phyloP scores from a whole-genome alignment of 1,139 yeast species.

The Taiozyma sp. region DNA sequence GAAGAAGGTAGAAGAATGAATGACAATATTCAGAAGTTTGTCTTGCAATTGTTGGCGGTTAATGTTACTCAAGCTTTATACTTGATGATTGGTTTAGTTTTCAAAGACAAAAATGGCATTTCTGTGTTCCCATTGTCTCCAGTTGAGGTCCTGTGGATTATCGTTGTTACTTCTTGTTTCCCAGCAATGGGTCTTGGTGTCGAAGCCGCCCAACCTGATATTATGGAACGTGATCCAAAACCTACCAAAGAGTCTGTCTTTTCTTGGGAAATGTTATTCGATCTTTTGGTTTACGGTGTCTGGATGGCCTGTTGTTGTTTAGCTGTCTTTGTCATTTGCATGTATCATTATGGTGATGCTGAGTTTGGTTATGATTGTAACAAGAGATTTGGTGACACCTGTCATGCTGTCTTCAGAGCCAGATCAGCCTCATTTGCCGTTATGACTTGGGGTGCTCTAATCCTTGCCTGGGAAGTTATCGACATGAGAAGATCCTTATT shows the following conservation, averaged over 20 bases:
- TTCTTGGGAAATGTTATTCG: conserved; percentile 64
- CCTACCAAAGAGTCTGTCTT: conserved; percentile 54
- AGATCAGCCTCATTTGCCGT: conserved; percentile 79
- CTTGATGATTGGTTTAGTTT: conserved; percentile 66
- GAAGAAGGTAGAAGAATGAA: conserved; percentile 85
- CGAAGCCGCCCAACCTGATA: conserved; percentile 60
- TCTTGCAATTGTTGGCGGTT: conserved; percentile 71
- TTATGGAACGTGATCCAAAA: conserved; percentile 61
- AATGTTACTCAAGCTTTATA: conserved; percentile 75
- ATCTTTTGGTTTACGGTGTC: conserved; percentile 70
- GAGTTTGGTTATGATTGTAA: conserved; percentile 66
- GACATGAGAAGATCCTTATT: conserved; percentile 73
- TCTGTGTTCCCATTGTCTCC: conserved; percentile 79
- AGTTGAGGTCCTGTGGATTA: conserved; percentile 75
- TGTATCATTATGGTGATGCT: conserved; percentile 65
- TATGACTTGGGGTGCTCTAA: conserved; percentile 87
- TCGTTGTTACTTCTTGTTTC: conserved; percentile 73
- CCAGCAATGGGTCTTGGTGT: conserved; percentile 88
- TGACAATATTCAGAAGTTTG: conserved; percentile 74
- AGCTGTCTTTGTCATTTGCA: conserved; percentile 57
- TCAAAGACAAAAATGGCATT: conserved; percentile 49
- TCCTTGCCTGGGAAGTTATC: conserved; percentile 88
- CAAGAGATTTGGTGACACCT: conserved; percentile 36
- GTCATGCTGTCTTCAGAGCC: conserved; percentile 68
- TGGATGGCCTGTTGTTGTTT: conserved; percentile 73